Base-by-base conservation (phyloP, 768 basidiomycete species). In the Phanerochaete sordida region DNA sequence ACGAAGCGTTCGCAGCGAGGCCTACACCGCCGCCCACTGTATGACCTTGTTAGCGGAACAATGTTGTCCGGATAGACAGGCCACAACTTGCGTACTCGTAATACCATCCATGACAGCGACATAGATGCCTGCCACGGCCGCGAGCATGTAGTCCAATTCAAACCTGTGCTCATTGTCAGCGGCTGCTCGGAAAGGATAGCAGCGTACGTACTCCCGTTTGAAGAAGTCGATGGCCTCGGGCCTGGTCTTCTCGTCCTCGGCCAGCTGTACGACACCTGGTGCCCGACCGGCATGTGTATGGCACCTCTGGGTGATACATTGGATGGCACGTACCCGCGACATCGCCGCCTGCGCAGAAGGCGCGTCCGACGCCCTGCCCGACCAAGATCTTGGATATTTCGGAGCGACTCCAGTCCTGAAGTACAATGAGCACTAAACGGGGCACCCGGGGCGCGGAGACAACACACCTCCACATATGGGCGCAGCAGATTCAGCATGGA, bases 11-110 rank as follows among this genome's bases (percentile, higher is more conserved):
- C 12, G 88, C 84, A 39, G 85, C 79, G 50, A 99, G 84, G 39
- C 97, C 97, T 23, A 90, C 92, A 51, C 97, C 97, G 56, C 97
- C 97, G 48, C 97, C 97, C 89, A 98, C 94, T 97, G 62, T 44
- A 63, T 49, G 46, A 30, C 62, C 52, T 16, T 31, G 50, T 43
- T 19, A 43, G 19, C 19, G 39, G 39, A 19, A 35, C 33, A 43
- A 31, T n/a, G n/a, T 50, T 37, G 43, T 26, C 30, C 52, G 56
- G 30, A 26, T 16, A 49, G 5, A 26, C 48, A 26, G 39, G 5
- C 5, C 23, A 5, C 6, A 31, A n/a, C 3, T 13, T 26, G 48
- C 26, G 60, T 69, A 97, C 96, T 92, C 11, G 94, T 95, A 48
- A 90, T 80, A 13, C 97, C 96, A 69, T 98, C 93, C 72, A 98